Conservation (phyloP, 225 moss, liverwort and hornwort species). For the Bryoerythrophyllum caledonicum region DNA sequence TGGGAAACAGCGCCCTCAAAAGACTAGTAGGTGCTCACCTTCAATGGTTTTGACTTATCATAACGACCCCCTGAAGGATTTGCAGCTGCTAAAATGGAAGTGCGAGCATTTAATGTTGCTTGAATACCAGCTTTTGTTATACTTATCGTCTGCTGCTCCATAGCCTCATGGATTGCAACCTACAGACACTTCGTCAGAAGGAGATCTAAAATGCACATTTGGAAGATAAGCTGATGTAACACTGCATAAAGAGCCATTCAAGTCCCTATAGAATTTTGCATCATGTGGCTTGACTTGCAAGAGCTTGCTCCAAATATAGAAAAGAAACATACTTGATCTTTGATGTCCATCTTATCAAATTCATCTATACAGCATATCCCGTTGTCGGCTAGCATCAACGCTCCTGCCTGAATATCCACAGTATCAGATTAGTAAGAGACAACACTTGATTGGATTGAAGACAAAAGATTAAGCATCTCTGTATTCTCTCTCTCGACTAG, state of each 20-base stretch:
- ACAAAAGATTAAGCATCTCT: background rate
- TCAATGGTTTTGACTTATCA: slow-evolving; percentile 97
- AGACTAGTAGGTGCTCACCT: slow-evolving; percentile 46
- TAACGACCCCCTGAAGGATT: slow-evolving; percentile 99
- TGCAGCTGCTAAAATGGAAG: slow-evolving; percentile 97
- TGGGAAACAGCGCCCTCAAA: background rate
- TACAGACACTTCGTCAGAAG: slow-evolving; percentile 33
- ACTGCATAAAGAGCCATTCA: background rate
- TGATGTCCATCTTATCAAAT: slow-evolving; percentile 99
- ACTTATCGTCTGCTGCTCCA: slow-evolving; percentile 99
- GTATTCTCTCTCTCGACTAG: background rate
- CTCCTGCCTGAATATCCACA: slow-evolving; percentile 76
- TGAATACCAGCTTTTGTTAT: slow-evolving; percentile 99
- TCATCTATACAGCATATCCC: slow-evolving; percentile 99
- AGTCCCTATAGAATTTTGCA: background rate
- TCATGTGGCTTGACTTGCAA: background rate
- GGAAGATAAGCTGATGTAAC: background rate
- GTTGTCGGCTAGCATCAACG: slow-evolving; percentile 98
- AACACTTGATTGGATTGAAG: background rate
- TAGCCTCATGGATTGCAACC: slow-evolving; percentile 99
- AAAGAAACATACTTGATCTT: slow-evolving; percentile 78
- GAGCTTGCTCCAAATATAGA: background rate
- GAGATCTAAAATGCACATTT: slow-evolving; percentile 3
- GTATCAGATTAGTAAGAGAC: slow-evolving; percentile 8
- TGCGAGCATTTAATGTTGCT: slow-evolving; percentile 97